Base-by-base conservation (phyloP, 352 stramenopile genomes). In the Phytophthora tentaculata region DNA sequence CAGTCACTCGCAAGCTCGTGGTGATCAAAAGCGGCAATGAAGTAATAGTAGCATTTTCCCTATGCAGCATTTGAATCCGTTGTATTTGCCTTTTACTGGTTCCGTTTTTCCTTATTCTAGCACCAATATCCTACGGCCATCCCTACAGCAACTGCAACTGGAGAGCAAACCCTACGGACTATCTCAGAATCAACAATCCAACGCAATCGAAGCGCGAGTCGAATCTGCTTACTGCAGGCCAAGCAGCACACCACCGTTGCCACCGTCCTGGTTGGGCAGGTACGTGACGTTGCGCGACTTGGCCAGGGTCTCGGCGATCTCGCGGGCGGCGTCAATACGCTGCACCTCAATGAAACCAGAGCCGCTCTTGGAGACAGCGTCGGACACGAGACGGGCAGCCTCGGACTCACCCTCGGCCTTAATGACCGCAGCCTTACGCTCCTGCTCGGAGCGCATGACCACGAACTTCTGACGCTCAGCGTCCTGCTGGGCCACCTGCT, bases 401-500 rank as follows among this genome's bases (percentile, higher is more conserved):
- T 99, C 97, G 24, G 98, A 98, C 83, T 99, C 98, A 88, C 98
- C 98, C 75, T 98, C 92, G 57, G 93, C 90, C 74, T 92, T 91
- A 61, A 98, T 98, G 65, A 98, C 94, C 39, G 88, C 74, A 19
- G 93, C 92, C 76, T 97, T 85, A 50, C 81, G 84, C 81, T 99
- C 98, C 82, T 99, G 98, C 71, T 99, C 98, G n/a, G 98, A 98
- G 74, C 96, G 97, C 73, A 96, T 91, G 53, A 99, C 98, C 17
- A 99, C 91, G 74, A 99, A 99, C 76, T 99, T 98, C 78, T 99
- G 96, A 56, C 97, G 96, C 81, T 99, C 98, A 16, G 98, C 98
- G 55, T 99, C 97, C 84, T 99, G 98, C 71, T 98, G 97, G 32
- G 98, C 98, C 29, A 99, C 98, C 84, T 99, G 98, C 90, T 99